Conservation (phyloP, 192 early-diverging fungal species). For the Radiomyces spectabilis region DNA sequence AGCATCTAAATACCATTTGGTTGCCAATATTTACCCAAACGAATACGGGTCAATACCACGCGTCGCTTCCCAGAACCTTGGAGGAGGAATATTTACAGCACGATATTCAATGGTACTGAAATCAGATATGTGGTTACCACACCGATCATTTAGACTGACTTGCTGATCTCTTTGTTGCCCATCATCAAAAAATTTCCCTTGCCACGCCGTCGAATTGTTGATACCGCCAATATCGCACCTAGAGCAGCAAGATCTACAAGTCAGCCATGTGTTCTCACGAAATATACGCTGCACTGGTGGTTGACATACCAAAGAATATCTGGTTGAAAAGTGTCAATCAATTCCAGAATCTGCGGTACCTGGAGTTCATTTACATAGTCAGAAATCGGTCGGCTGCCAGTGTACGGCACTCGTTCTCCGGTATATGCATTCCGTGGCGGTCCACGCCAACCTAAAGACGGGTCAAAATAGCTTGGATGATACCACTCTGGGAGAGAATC, state of each 20-base stretch:
- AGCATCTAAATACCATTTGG: no score
- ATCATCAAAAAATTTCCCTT: constrained; percentile 3
- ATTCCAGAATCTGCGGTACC: constrained; percentile 7
- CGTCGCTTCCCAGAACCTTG: constrained; percentile 8
- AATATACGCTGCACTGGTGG: not conserved
- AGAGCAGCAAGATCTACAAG: not conserved
- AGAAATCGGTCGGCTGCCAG: constrained; percentile 3
- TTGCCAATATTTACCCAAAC: constrained; percentile 1
- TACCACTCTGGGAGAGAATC: constrained; percentile 18
- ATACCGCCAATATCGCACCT: constrained; percentile 17
- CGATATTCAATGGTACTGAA: constrained; percentile 10
- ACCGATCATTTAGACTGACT: constrained; percentile 14
- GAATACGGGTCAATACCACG: constrained; percentile 12
- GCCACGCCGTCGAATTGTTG: constrained; percentile 9
- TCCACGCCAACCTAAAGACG: not conserved
- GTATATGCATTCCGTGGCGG: constrained; percentile 2
- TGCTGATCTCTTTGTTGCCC: not conserved
- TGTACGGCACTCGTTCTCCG: not conserved
- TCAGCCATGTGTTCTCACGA: no score
- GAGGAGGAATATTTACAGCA: not conserved
- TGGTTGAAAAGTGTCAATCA: not conserved
- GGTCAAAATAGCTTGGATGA: constrained; percentile 1
- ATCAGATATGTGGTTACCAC: constrained; percentile 3
- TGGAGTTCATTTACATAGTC: constrained; percentile 16
- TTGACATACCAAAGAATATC: constrained; percentile 7